Evolutionary conservation across 2,329 filamentous ascomycete species (phyloP).

Genomic region (Xylaria sp.): DNA sequence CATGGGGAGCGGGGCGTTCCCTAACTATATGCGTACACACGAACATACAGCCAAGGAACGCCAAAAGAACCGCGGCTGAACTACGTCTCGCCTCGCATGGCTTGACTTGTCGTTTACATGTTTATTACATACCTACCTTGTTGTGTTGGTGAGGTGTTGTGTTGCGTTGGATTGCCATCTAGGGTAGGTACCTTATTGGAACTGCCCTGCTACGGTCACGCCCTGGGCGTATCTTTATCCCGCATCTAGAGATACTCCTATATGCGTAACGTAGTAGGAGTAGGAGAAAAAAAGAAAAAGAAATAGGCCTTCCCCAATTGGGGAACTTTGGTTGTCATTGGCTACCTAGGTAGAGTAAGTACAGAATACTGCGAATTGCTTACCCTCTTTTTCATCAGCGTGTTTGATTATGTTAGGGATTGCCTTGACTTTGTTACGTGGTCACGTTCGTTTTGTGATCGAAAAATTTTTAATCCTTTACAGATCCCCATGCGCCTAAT

Average conservation of each 20-base stretch:
- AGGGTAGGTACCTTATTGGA: neutral
- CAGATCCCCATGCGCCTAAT: neutral
- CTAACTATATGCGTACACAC: no score
- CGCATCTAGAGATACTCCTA: neutral
- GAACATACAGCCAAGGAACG: constrained; percentile 17
- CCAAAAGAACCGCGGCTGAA: constrained; percentile 28
- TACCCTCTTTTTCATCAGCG: neutral
- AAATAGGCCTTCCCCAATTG: neutral
- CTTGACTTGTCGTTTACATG: constrained; percentile 4
- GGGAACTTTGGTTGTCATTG: neutral
- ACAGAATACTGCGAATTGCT: neutral
- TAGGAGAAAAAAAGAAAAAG: constrained; percentile 10
- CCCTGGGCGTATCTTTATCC: constrained; percentile 21
- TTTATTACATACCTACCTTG: constrained; percentile 10
- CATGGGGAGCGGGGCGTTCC: constrained; percentile 2
- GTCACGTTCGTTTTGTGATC: neutral
- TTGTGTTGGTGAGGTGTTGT: constrained; percentile 9
- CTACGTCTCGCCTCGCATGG: constrained; percentile 15
- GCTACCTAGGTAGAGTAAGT: neutral
- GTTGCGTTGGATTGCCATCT: constrained; percentile 17
- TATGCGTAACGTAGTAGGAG: neutral
- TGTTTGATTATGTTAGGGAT: neutral
- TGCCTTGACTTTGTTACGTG: neutral
- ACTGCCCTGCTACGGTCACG: neutral
- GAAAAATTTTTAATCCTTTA: neutral